A percentile compares a stretch with the other conserved stretches of the same genome.
Conservation (phyloP, 2,329 filamentous ascomycete species). For the Calonectria pseudoreteaudii region DNA sequence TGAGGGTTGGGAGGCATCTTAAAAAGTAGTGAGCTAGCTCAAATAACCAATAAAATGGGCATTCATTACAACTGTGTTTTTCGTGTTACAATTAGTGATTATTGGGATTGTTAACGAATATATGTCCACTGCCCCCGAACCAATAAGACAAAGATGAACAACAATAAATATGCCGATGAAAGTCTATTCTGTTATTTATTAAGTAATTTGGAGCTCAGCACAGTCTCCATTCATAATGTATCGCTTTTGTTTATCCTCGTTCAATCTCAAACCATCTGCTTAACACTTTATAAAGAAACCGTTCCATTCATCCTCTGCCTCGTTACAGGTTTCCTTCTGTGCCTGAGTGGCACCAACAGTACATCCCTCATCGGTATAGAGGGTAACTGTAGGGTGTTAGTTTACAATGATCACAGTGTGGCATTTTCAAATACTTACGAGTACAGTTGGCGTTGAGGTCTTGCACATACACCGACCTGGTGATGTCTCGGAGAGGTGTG, state of each 20-base stretch:
- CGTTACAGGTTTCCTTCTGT: neutral
- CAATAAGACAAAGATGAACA: neutral
- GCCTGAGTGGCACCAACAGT: neutral
- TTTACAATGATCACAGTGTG: neutral
- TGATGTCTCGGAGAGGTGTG: neutral
- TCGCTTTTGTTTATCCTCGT: neutral
- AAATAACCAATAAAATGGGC: no score
- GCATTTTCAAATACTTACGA: neutral
- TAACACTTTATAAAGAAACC: constrained; percentile 1
- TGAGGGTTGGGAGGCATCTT: no score
- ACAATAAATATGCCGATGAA: neutral
- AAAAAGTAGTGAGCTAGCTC: no score
- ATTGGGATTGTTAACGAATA: no score
- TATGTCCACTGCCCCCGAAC: no score
- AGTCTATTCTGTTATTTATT: neutral
- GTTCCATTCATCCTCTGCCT: neutral
- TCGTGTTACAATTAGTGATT: no score
- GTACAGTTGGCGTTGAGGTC: neutral
- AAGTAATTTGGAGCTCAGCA: neutral
- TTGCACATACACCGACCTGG: neutral
- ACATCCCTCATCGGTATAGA: neutral
- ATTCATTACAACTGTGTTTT: no score
- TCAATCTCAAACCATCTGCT: no score
- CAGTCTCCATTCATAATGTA: no score
- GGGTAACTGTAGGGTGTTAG: neutral